phyloP scores from a whole-genome alignment of 495 filamentous ascomycete genomes.

The Lepraria neglecta region DNA sequence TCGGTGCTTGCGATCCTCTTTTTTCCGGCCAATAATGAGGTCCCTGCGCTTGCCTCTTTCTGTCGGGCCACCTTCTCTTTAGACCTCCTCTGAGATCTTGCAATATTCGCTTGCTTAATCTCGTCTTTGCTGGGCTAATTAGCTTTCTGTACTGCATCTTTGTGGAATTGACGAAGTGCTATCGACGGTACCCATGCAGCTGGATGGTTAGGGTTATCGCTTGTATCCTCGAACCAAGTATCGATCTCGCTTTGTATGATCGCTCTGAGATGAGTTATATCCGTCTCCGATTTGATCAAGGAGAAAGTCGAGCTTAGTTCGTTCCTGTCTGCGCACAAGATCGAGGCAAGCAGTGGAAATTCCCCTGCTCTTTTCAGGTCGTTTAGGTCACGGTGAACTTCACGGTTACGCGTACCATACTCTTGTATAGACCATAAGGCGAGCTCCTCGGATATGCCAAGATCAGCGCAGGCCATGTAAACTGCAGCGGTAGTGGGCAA shows the following conservation, averaged over 20 bases:
- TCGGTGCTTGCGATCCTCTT: conserved; percentile 15
- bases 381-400: conserved; percentile 15
- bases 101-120: conserved; percentile 17
- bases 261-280: conserved; percentile 17
- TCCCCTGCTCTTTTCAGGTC: conserved; percentile 17
- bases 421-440: conserved; percentile 15
- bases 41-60: conserved; percentile 13
- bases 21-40: conserved; percentile 15
- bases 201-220: conserved; percentile 14
- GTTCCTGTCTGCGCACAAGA: conserved; percentile 16
- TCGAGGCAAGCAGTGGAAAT: conserved; percentile 16
- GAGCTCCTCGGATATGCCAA: conserved; percentile 14
- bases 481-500: conserved; percentile 13
- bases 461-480: conserved; percentile 13
- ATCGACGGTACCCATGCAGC: conserved; percentile 15
- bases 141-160: conserved; percentile 17
- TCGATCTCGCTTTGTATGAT: conserved; percentile 17
- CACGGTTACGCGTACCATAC: conserved; percentile 13
- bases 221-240: conserved; percentile 13
- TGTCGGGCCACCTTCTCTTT: conserved; percentile 14
- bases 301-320: conserved; percentile 13
- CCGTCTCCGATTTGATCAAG: conserved; percentile 16
- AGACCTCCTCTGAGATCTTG: conserved; percentile 16
- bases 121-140: conserved; percentile 14
- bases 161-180: conserved; percentile 15